These are phyloP conservation scores for Blepharisma japonicum DNA, from an alignment of 73 alveolate species.

Conservation along the genomic window DNA sequence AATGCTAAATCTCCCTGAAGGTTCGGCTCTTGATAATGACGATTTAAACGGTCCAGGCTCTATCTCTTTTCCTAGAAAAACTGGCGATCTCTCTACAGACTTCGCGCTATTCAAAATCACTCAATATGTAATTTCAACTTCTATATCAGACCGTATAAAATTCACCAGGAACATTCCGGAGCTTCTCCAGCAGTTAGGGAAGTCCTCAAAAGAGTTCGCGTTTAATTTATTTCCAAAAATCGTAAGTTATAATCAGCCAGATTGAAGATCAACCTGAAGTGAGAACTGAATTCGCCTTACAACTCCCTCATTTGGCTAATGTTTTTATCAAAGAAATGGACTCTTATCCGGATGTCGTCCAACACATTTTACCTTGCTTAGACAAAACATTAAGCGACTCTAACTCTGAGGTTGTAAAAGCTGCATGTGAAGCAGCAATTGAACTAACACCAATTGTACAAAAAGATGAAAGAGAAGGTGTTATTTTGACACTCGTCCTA, in stretches of 20 bases:
- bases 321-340: conserved; percentile 1
- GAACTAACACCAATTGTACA: neutral
- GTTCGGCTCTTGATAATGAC: conserved; percentile 4
- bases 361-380: neutral
- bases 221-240: neutral
- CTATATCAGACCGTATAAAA: neutral
- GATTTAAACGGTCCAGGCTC: conserved; percentile 26
- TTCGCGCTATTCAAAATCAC: conserved; percentile 12
- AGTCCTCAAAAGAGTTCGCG: neutral
- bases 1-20: neutral
- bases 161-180: neutral
- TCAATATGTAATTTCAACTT: neutral
- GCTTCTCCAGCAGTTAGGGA: neutral
- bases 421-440: conserved; percentile 19
- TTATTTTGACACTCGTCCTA: neutral
- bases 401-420: conserved; percentile 14
- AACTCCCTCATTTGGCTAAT: neutral
- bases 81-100: conserved; percentile 6
- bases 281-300: neutral
- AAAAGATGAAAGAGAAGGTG: neutral
- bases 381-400: neutral
- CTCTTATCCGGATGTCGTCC: neutral
- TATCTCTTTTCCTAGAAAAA: neutral
- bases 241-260: neutral
- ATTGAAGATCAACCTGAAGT: conserved; percentile 15